Evolutionary conservation across 345 rosid species (phyloP), one percentile per base, ranked within the genome.

Genomic region (Microcos paniculata): DNA sequence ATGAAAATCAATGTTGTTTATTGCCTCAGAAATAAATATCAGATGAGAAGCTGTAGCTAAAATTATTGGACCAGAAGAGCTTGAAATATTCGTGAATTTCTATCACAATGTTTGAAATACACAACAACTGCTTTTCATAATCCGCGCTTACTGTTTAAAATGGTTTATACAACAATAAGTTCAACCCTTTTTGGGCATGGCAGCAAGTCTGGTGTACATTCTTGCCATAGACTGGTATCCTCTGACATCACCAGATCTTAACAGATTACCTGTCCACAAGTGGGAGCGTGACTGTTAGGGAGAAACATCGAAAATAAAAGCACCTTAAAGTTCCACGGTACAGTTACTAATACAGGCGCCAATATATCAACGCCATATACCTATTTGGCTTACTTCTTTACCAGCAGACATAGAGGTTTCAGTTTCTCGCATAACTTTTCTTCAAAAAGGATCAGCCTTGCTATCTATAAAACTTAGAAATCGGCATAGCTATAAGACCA

Each of bases 161-260:
- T 83, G 81, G 90, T 79, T 89, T 92, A 33, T 23, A 66, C 19
- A 8, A n/a, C 18, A 3, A 2, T 30, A 0, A 2, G 30, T 19
- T 95, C 88, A 93, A 53, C 98, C 96, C 81, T 93, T 95, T 89
- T 91, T 95, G 11, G 98, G 97, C 84, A 90, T 84, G 18, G 99
- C 99, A 0, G 98, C 97, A 11, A 92, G 91, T 72, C 91, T 88
- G 4, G 93, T 91, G 72, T 93, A 96, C 99, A 96, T 93, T 71
- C 90, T 89, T 40, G 98, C 99, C 99, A 96, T 94, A 40, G 99
- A 96, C 74, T 91, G 95, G 80, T 84, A 94, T 49, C 98, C 99
- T 83, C 99, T 89, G 38, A 85, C 79, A 65, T 96, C 99, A 1
- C 98, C 99, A 6, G 97, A 90, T 4, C 98, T 90, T 26, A 96